Evolutionary conservation across 2,329 filamentous ascomycete species (phyloP).

Genomic region (Pezicula rhizophila): DNA sequence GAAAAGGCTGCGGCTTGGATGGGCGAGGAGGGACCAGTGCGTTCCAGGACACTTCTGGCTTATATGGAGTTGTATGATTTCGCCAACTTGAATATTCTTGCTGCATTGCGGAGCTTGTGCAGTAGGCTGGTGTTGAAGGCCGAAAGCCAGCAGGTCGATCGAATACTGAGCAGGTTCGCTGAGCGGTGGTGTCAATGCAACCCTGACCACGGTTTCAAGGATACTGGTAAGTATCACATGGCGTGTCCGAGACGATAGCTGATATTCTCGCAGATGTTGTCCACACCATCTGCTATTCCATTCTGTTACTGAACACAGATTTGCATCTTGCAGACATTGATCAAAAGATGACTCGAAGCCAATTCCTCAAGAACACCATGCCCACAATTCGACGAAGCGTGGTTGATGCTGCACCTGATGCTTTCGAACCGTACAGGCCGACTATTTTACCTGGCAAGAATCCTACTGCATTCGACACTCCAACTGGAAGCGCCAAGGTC

Average conservation of each 20-base stretch:
- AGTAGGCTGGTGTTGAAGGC: constrained; percentile 75
- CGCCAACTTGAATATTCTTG: constrained; percentile 70
- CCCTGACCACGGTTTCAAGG: constrained; percentile 86
- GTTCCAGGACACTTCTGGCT: constrained; percentile 56
- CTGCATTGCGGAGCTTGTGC: constrained; percentile 74
- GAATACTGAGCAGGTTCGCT: constrained; percentile 84
- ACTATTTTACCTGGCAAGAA: constrained; percentile 42
- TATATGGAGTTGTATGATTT: constrained; percentile 96
- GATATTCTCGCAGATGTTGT: constrained; percentile 64
- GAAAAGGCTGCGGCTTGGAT: constrained; percentile 75
- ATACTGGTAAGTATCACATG: constrained; percentile 54
- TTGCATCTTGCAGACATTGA: constrained; percentile 93
- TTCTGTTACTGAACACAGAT: constrained; percentile 93
- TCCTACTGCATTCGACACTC: constrained; percentile 18
- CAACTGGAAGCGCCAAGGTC: constrained; percentile 8
- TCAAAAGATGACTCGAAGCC: constrained; percentile 88
- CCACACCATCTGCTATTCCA: constrained; percentile 93
- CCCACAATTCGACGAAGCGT: constrained; percentile 77
- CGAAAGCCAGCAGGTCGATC: constrained; percentile 94
- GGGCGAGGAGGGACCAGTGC: constrained; percentile 63
- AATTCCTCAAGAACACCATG: constrained; percentile 96
- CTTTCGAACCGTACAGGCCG: constrained; percentile 47
- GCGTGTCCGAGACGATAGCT: constrained; percentile 4
- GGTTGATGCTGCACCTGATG: constrained; percentile 63
- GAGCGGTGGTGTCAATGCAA: constrained; percentile 93